Percentiles rank a stretch among this genome's conserved stretches.
Conservation (phyloP, 257 asterid species). For the Solanum sparsipilum region DNA sequence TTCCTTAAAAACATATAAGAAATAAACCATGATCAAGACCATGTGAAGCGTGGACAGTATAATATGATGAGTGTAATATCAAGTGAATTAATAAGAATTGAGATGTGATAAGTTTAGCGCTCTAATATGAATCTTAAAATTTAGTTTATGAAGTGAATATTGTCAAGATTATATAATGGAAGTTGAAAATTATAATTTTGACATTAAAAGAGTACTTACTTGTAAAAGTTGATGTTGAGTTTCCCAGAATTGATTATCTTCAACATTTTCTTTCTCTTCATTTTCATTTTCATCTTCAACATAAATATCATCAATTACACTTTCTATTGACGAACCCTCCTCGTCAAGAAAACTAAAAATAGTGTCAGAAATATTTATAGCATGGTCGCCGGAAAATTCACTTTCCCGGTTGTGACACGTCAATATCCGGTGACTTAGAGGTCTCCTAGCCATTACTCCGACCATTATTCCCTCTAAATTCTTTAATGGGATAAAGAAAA, state of each 20-base stretch:
- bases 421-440: conserved; percentile 52
- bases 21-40: background rate
- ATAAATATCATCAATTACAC: conserved; percentile 3
- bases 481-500: background rate
- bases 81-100: background rate
- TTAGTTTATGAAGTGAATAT: too few species aligned
- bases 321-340: conserved; percentile 30
- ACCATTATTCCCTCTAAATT: background rate
- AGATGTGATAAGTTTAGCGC: background rate
- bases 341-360: conserved; percentile 66
- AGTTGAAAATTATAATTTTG: background rate
- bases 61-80: background rate
- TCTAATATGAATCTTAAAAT: too few species aligned
- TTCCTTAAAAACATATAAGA: background rate
- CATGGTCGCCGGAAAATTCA: conserved; percentile 38
- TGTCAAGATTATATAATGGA: background rate
- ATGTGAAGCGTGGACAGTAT: background rate
- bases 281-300: too few species aligned
- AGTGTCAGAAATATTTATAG: conserved; percentile 56
- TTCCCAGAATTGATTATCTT: conserved; percentile 1
- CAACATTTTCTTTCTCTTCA: conserved; percentile 29
- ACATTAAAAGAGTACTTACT: background rate
- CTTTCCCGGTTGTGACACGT: conserved; percentile 34
- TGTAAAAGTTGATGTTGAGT: too few species aligned
- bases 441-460: conserved; percentile 21